phyloP scores from a whole-genome alignment of 805 yeast genomes.

The Spathaspora sp. region DNA sequence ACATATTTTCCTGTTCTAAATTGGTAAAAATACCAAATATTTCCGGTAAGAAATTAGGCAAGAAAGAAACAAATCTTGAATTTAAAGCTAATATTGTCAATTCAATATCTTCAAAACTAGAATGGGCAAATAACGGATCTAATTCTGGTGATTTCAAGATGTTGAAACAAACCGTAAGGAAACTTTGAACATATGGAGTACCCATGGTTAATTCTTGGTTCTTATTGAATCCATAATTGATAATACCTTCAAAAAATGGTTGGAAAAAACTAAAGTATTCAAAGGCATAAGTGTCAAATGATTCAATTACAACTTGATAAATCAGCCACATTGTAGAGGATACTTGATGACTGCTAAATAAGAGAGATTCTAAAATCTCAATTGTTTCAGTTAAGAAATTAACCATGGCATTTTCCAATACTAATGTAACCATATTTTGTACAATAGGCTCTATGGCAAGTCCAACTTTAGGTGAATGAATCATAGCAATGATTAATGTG shows the following conservation, averaged over 20 bases:
- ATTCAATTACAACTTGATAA: constrained; percentile 44
- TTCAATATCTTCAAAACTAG: constrained; percentile 37
- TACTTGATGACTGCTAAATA: constrained; percentile 51
- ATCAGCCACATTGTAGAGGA: constrained; percentile 53
- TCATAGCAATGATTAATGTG: constrained; percentile 42
- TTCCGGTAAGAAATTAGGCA: constrained; percentile 30
- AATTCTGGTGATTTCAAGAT: constrained; percentile 28
- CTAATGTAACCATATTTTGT: constrained; percentile 30
- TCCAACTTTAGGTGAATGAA: constrained; percentile 35
- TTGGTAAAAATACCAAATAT: constrained; percentile 31
- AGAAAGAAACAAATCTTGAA: constrained; percentile 26
- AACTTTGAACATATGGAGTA: constrained; percentile 34
- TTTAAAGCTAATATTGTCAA: constrained; percentile 29
- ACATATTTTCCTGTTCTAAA: constrained; percentile 35
- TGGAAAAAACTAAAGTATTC: constrained; percentile 56
- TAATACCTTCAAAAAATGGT: constrained; percentile 54
- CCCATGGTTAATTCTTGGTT: constrained; percentile 29
- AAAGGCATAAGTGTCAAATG: constrained; percentile 56
- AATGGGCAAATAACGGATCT: constrained; percentile 39
- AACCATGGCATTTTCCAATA: constrained; percentile 38
- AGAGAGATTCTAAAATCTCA: constrained; percentile 48
- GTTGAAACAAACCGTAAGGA: constrained; percentile 33
- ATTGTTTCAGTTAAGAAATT: constrained; percentile 35
- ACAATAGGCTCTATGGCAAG: constrained; percentile 29
- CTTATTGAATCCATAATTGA: constrained; percentile 47